Evolutionary conservation across 1,284 basidiomycete species (phyloP).

Genomic region (Apiotrichum montevideense): DNA sequence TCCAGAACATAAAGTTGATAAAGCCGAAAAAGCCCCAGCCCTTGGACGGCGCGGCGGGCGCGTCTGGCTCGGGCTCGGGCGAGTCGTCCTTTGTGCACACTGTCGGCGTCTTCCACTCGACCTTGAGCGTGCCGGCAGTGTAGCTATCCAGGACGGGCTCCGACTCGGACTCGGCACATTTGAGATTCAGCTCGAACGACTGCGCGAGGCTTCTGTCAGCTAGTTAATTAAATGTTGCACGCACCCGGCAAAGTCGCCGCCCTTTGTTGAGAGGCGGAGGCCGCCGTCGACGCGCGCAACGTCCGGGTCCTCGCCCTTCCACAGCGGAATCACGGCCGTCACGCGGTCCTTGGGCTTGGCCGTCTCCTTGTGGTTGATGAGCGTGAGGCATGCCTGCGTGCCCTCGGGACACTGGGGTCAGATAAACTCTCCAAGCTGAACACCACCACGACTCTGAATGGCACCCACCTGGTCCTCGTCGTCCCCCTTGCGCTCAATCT

Average conservation of each 20-base stretch:
- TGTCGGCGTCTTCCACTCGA: constrained; percentile 39
- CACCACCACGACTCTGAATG: background rate
- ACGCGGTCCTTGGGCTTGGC: constrained; percentile 35
- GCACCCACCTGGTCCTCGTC: constrained; percentile 43
- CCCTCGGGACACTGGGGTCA: constrained; percentile 35
- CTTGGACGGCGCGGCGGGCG: constrained; percentile 1
- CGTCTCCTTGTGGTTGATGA: constrained; percentile 40
- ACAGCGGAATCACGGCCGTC: constrained; percentile 43
- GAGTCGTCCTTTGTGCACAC: constrained; percentile 34
- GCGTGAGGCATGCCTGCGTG: constrained; percentile 39
- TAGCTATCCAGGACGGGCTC: constrained; percentile 26
- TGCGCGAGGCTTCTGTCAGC: constrained; percentile 7
- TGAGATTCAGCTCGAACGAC: constrained; percentile 2
- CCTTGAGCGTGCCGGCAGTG: constrained; percentile 26
- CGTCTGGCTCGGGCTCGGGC: background rate
- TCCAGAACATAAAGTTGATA: constrained; percentile 42
- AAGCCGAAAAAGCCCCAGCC: constrained; percentile 23
- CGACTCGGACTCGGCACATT: constrained; percentile 7
- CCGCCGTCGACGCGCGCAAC: constrained; percentile 29
- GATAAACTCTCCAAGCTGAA: background rate
- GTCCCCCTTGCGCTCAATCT: constrained; percentile 25
- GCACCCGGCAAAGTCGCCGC: constrained; percentile 42
- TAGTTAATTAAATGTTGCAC: constrained; percentile 2
- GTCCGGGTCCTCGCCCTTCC: constrained; percentile 30
- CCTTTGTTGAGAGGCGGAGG: constrained; percentile 28